These are phyloP conservation scores for Pistacia vera DNA, from an alignment of 345 rosid species.

Conservation along the genomic window DNA sequence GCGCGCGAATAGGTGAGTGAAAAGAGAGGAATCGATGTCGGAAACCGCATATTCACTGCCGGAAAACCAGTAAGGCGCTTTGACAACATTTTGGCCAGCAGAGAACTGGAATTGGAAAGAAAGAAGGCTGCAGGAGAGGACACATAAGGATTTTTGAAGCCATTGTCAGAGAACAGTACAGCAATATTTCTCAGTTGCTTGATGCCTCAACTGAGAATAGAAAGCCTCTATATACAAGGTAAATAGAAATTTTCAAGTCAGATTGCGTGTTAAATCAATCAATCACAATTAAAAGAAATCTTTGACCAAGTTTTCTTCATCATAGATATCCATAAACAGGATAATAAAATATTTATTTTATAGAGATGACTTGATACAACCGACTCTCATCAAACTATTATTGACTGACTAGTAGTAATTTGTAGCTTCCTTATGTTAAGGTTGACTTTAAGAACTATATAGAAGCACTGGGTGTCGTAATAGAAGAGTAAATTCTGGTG, in stretches of 20 bases:
- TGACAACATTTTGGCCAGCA: constrained; percentile 14
- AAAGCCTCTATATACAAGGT: neutral
- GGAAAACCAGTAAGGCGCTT: neutral
- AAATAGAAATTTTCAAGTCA: neutral
- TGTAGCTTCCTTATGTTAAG: neutral
- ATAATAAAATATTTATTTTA: too few relatives aligned
- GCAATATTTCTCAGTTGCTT: neutral
- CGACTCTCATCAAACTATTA: too few relatives aligned
- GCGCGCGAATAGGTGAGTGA: neutral
- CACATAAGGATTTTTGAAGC: neutral
- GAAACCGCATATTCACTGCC: neutral
- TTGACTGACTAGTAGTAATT: too few relatives aligned
- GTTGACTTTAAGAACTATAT: too few relatives aligned
- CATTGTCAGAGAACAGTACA: neutral
- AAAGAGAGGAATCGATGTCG: neutral
- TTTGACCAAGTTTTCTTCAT: neutral
- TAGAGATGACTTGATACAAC: too few relatives aligned
- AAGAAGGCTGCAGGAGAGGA: constrained; percentile 4
- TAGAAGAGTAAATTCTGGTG: neutral
- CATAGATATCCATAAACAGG: neutral
- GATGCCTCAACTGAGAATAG: too few relatives aligned
- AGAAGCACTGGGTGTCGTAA: too few relatives aligned
- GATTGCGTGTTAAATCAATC: neutral
- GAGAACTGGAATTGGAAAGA: constrained; percentile 19
- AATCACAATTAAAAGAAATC: too few relatives aligned